phyloP scores from a whole-genome alignment of 176 grass and related monocot genomes.

The Ensete glaucum region DNA sequence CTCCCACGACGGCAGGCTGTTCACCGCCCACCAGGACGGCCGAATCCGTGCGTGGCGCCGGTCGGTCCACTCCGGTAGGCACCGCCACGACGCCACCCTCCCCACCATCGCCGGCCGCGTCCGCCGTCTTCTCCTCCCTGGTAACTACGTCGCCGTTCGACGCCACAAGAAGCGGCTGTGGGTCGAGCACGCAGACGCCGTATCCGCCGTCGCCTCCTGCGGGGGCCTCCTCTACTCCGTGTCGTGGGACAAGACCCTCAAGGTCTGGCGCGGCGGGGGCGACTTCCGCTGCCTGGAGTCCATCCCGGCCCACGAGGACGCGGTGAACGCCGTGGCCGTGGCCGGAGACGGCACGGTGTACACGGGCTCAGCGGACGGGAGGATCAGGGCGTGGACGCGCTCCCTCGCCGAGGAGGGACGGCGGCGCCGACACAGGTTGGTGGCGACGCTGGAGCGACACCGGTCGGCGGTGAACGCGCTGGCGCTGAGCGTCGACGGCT shows the following conservation, averaged over 20 bases:
- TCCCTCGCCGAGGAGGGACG: slow-evolving; percentile 1
- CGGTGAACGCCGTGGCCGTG: slow-evolving; percentile 63
- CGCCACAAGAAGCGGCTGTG: slow-evolving; percentile 62
- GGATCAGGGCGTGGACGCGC: slow-evolving; percentile 55
- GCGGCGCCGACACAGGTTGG: slow-evolving; percentile 32
- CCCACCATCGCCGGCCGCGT: slow-evolving; percentile 61
- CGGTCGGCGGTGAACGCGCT: slow-evolving; percentile 69
- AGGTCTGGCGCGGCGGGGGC: slow-evolving; percentile 47
- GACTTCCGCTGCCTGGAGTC: slow-evolving; percentile 73
- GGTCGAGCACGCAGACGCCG: slow-evolving; percentile 66
- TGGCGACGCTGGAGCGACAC: slow-evolving; percentile 52
- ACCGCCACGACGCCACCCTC: slow-evolving; percentile 45
- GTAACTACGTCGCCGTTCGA: slow-evolving; percentile 51
- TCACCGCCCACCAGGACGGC: slow-evolving; percentile 80
- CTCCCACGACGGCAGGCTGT: slow-evolving; percentile 22
- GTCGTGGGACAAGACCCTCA: slow-evolving; percentile 88
- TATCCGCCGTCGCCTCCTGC: slow-evolving; percentile 40
- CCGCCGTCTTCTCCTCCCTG: slow-evolving; percentile 59
- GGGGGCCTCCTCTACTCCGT: slow-evolving; percentile 69
- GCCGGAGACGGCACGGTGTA: slow-evolving; percentile 64
- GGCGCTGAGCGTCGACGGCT: slow-evolving; percentile 35
- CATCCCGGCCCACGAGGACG: slow-evolving; percentile 63
- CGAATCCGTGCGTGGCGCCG: slow-evolving; percentile 47
- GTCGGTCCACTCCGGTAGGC: slow-evolving; percentile 26
- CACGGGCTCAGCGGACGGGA: slow-evolving; percentile 71